Conservation (phyloP, 257 asterid species). For the Solanum microdontum region DNA sequence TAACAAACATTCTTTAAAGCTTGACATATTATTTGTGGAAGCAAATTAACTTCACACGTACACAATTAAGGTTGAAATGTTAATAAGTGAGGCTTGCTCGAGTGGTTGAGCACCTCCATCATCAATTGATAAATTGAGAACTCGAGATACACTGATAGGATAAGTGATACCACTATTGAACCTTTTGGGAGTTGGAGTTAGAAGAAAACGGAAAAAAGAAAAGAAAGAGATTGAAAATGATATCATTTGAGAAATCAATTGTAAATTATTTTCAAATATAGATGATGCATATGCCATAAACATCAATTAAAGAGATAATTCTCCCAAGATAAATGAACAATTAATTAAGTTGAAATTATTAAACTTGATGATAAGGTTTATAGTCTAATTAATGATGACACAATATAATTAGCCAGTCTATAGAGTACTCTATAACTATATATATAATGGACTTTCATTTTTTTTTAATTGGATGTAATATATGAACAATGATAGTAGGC, state of each 20-base stretch:
- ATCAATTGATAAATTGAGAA: background rate
- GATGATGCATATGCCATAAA: background rate
- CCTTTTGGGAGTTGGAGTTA: background rate
- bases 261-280: background rate
- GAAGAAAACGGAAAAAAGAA: background rate
- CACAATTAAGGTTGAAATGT: background rate
- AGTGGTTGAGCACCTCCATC: background rate
- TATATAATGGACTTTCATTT: too few relatives aligned
- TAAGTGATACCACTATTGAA: background rate
- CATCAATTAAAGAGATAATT: background rate
- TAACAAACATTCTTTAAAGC: background rate
- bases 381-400: background rate
- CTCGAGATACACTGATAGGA: background rate
- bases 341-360: background rate
- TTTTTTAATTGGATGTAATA: background rate
- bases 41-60: background rate
- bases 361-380: background rate
- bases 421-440: background rate
- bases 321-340: background rate
- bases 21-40: background rate
- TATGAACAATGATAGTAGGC: background rate
- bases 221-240: background rate
- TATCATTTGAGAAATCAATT: background rate
- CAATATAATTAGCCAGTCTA: background rate
- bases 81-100: background rate